Base-by-base conservation (phyloP, 2,329 filamentous ascomycete genomes). In the Aspergillus ochraceoroseus region DNA sequence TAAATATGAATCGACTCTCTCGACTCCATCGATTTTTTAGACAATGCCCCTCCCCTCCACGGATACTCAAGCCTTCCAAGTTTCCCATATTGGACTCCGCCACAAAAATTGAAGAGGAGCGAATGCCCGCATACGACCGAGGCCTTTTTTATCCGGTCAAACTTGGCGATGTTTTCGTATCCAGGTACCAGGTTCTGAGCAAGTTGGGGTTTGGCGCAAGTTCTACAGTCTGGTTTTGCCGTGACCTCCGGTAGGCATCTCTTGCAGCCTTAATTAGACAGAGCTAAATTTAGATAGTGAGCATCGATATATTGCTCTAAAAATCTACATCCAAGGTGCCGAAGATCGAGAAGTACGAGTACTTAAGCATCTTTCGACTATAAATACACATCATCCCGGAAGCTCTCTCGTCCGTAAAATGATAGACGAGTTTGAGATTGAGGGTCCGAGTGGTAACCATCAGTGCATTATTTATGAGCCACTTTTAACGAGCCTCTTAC, bases 401-500 rank as follows among this genome's bases (percentile, higher is more conserved):
- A 44, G 35, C 8, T 9, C 6, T 23, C n/a, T 32, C 15, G 37
- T 45, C 26, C 25, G 37, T 4, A 27, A 25, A 19, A 38, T 41
- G 37, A 27, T 28, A 18, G 32, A 32, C 2, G 15, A 36, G 2
- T 41, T 41, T 17, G 37, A 41, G 28, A 3, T 44, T n/a, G 9
- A 13, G n/a, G 28, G 42, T 4, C 22, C 37, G 3, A 27, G 17
- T 6, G 42, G 28, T 13, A 32, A 5, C n/a, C 42, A 44, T 35
- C 42, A 43, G 13, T 38, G 40, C 17, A 28, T 43, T 33, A 34
- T 38, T 8, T 23, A 32, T 17, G 34, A 43, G 12, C 41, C 41
- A 11, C 18, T 38, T 6, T 33, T 38, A 29, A 33, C 28, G 6
- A 43, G 41, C 20, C 33, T 43, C n/a, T 18, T 43, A 18, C 41